Evolutionary conservation across 768 basidiomycete species (phyloP), one percentile per base, ranked within the genome.

Genomic region (Boletus subparvulus): DNA sequence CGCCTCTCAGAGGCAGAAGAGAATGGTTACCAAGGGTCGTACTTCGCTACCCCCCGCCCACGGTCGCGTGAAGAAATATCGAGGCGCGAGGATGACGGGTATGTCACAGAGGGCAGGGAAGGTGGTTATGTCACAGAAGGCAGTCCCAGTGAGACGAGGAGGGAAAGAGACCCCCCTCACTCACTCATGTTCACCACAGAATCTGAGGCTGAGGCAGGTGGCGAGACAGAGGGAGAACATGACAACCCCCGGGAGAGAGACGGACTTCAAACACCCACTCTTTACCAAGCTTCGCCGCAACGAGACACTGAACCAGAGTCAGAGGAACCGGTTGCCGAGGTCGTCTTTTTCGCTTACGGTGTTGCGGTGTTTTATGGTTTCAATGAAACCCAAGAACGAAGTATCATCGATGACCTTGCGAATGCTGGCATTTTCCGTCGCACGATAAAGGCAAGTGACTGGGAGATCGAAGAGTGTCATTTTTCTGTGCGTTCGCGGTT

Each of bases 401-500:
- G 85, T 61, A 85, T 98, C 42, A 69, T 98, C 42, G 94, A 96
- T 55, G 95, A 98, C 68, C 75, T 94, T 17, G 81, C 84, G 6
- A 80, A 77, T 39, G 92, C 90, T 0, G 87, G 87, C 3, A 78
- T 86, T 1, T 76, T 92, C 77, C 82, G 80, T 52, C 73, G 88
- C 42, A 78, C 77, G 50, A 75, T 88, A 40, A 70, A 71, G 9
- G 83, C 91, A 67, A 82, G 80, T 11, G 82, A 88, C 60, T 95
- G 94, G 94, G 93, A 97, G 67, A 78, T 95, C 19, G 95, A 98
- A 69, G 88, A 94, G 65, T 96, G 90, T 62, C 94, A 97, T 76
- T 97, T 86, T 73, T 79, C 83, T 12, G 92, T 93, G 67, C 48
- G 66, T 69, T 53, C 30, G 5, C 39, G 8, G 0, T 4, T 45